These are phyloP conservation scores for Nissolia schottii DNA, from an alignment of 306 rosid genomes.

Conservation along the genomic window DNA sequence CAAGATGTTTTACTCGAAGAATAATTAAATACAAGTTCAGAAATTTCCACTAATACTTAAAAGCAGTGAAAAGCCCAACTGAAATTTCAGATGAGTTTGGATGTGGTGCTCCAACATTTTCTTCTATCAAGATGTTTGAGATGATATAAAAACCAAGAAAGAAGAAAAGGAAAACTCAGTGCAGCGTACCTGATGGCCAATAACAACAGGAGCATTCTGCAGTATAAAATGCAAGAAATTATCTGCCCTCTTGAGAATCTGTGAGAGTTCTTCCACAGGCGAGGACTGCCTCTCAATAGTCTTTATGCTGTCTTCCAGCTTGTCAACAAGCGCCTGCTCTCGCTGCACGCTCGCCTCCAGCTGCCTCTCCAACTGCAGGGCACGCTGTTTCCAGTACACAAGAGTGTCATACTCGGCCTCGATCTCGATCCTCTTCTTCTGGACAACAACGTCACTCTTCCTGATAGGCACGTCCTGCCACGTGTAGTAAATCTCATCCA, in stretches of 20 bases:
- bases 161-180: constrained; percentile 30
- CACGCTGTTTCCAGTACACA: constrained; percentile 79
- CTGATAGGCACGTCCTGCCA: constrained; percentile 65
- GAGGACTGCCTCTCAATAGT: constrained; percentile 71
- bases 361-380: constrained; percentile 55
- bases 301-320: constrained; percentile 68
- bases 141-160: constrained; percentile 9
- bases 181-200: constrained; percentile 91
- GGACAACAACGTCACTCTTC: constrained; percentile 60
- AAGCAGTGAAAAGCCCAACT: not conserved
- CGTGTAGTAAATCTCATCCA: constrained; percentile 77
- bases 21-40: not conserved
- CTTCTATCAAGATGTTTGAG: not conserved
- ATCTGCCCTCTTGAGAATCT: constrained; percentile 45
- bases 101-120: not conserved
- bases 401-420: constrained; percentile 77
- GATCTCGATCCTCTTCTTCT: constrained; percentile 63
- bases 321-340: constrained; percentile 65
- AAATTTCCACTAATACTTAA: not conserved
- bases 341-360: constrained; percentile 69
- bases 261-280: constrained; percentile 87
- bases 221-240: constrained; percentile 71
- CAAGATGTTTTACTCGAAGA: no score
- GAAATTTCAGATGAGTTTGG: not conserved
- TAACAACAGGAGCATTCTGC: constrained; percentile 96